phyloP scores from a whole-genome alignment of 2,329 filamentous ascomycete genomes.

The Berkeleyomyces basicola region DNA sequence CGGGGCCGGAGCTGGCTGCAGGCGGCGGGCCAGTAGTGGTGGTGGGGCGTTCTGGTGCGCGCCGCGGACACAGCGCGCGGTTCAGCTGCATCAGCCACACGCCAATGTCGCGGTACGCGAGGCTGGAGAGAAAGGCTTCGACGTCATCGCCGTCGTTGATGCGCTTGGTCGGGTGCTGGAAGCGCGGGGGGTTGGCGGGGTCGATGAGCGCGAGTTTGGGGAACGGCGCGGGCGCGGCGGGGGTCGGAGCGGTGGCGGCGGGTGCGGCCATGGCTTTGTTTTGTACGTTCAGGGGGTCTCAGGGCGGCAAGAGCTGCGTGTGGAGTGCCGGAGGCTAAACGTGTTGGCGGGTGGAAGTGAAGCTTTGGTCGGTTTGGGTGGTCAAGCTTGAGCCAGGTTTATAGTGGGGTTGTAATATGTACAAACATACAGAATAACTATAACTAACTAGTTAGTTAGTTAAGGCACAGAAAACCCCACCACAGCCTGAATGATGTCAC shows the following conservation, averaged over 20 bases:
- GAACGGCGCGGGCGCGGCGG: neutral
- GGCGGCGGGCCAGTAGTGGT: neutral
- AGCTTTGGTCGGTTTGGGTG: neutral
- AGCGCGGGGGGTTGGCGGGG: slow-evolving; percentile 30
- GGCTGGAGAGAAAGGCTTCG: slow-evolving; percentile 57
- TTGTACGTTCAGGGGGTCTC: neutral
- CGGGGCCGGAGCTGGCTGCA: neutral
- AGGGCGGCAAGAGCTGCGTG: neutral
- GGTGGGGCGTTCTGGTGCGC: slow-evolving; percentile 16
- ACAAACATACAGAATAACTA: too few relatives aligned
- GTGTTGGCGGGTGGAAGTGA: too few relatives aligned
- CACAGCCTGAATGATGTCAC: too few relatives aligned
- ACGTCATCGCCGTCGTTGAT: slow-evolving; percentile 82
- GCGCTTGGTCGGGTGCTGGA: slow-evolving; percentile 54
- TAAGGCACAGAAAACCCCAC: too few relatives aligned
- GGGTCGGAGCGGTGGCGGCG: neutral
- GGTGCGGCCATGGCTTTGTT: slow-evolving; percentile 4
- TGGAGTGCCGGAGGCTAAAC: neutral
- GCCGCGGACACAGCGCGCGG: slow-evolving; percentile 62
- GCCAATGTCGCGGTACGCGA: slow-evolving; percentile 75
- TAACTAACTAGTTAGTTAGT: too few relatives aligned
- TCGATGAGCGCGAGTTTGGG: slow-evolving; percentile 33
- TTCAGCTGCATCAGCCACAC: slow-evolving; percentile 83
- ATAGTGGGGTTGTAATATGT: neutral
- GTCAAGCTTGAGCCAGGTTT: neutral